phyloP scores from a whole-genome alignment of 176 grass and related monocot species.

The Neostapfia colusana region DNA sequence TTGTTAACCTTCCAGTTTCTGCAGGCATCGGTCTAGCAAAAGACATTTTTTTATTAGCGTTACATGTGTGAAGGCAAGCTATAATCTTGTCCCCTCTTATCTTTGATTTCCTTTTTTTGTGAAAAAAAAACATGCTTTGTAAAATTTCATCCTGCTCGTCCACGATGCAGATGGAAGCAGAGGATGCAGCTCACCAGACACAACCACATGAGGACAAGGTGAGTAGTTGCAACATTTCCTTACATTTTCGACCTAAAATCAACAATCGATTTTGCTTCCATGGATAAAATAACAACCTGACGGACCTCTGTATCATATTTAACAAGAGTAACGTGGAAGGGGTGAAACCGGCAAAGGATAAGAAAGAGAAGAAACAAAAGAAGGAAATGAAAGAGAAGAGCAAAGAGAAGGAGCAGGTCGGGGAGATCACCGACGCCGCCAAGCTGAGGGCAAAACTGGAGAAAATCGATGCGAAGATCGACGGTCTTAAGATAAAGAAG shows the following conservation, averaged over 20 bases:
- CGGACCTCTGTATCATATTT: not conserved
- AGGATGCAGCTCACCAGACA: constrained; percentile 15
- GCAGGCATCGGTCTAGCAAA: not conserved
- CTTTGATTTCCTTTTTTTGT: constrained; percentile 3
- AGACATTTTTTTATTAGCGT: not conserved
- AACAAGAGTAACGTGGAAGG: constrained; percentile 20
- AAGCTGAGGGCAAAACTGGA: constrained; percentile 52
- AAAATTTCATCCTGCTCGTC: not conserved
- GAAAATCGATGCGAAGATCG: constrained; percentile 55
- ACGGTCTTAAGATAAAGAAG: constrained; percentile 56
- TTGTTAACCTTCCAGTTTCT: not conserved
- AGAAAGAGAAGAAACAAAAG: constrained; percentile 44
- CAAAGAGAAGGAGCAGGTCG: constrained; percentile 45
- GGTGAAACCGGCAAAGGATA: constrained; percentile 16
- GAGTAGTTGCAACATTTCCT: not conserved
- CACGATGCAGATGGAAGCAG: constrained; percentile 42
- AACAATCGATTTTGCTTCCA: not conserved
- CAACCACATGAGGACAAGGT: constrained; percentile 20
- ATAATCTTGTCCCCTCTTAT: not conserved
- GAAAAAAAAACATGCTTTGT: not conserved
- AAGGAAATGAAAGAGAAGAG: constrained; percentile 36
- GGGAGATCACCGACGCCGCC: constrained; percentile 17
- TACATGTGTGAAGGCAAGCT: no score
- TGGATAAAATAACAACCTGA: not conserved
- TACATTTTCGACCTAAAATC: not conserved